A percentile compares a stretch with the other conserved stretches of the same genome.
Conservation (phyloP, 805 yeast genomes). For the Maudiozyma saulgeensis region DNA sequence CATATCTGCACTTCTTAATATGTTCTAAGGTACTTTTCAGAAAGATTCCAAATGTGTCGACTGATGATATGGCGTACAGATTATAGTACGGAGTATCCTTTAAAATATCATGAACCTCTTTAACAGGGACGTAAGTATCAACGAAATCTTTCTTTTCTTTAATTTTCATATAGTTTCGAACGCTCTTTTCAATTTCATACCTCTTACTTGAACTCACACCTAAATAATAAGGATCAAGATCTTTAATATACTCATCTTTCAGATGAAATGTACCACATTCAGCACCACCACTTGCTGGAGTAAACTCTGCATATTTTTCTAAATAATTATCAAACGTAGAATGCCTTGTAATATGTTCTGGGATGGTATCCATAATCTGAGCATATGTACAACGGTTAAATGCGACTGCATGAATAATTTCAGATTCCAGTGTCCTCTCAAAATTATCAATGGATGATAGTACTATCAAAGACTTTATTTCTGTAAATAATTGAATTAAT, state of each 20-base stretch:
- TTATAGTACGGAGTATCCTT: constrained; percentile 33
- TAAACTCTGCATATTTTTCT: constrained; percentile 46
- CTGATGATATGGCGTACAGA: constrained; percentile 44
- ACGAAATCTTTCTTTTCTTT: constrained; percentile 31
- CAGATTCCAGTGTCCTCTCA: constrained; percentile 46
- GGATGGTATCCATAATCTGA: constrained; percentile 55
- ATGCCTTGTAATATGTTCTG: constrained; percentile 67
- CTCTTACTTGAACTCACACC: constrained; percentile 69
- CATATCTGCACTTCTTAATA: constrained; percentile 35
- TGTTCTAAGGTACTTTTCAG: constrained; percentile 40
- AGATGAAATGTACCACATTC: constrained; percentile 61
- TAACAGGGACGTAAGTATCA: constrained; percentile 52
- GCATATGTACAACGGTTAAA: constrained; percentile 66
- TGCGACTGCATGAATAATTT: constrained; percentile 76
- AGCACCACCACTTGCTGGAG: constrained; percentile 48
- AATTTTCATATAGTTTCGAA: constrained; percentile 43
- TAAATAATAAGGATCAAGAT: constrained; percentile 74
- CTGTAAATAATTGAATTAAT: constrained; percentile 58
- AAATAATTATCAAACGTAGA: constrained; percentile 62
- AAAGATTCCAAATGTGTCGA: constrained; percentile 44
- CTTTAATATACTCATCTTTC: constrained; percentile 42
- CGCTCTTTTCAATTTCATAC: constrained; percentile 67
- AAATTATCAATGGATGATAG: constrained; percentile 39
- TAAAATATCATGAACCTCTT: constrained; percentile 27
- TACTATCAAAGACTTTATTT: constrained; percentile 50